A percentile compares a stretch with the other conserved stretches of the same genome.
Conservation (phyloP, 2,329 filamentous ascomycete species). For the Ustulina deusta region DNA sequence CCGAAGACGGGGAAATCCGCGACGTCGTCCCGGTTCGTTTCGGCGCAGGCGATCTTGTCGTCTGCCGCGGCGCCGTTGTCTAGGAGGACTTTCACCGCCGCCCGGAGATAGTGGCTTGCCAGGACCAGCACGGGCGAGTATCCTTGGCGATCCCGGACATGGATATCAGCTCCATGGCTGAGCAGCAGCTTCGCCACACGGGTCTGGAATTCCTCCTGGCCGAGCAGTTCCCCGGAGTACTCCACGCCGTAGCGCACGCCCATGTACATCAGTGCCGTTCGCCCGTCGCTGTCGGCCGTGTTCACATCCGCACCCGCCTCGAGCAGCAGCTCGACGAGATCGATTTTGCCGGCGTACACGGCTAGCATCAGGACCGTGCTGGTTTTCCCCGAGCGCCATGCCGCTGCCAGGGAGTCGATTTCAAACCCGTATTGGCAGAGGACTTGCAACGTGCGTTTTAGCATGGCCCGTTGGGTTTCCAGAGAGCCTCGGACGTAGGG, state of each 20-base stretch:
- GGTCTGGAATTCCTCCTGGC: neutral
- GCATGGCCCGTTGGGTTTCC: neutral
- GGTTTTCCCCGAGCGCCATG: neutral
- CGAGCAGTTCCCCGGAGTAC: neutral
- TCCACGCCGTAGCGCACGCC: neutral
- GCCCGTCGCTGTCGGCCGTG: neutral
- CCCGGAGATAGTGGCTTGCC: neutral
- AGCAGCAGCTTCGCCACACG: neutral
- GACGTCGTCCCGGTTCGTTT: neutral
- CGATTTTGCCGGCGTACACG: neutral
- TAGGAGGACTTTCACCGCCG: neutral
- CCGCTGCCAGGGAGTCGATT: neutral
- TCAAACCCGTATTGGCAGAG: neutral
- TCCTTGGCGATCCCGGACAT: neutral
- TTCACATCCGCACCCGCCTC: neutral
- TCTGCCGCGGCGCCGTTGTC: neutral
- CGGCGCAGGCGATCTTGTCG: neutral
- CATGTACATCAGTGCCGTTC: neutral
- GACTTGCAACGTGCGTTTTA: neutral
- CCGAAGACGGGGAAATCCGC: neutral
- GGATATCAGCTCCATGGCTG: neutral
- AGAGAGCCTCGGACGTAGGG: neutral
- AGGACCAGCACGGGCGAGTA: neutral
- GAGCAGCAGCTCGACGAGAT: neutral
- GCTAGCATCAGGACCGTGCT: slow-evolving; percentile 7